phyloP scores from a whole-genome alignment of 2,329 filamentous ascomycete species.

The Ustilaginoidea virens region DNA sequence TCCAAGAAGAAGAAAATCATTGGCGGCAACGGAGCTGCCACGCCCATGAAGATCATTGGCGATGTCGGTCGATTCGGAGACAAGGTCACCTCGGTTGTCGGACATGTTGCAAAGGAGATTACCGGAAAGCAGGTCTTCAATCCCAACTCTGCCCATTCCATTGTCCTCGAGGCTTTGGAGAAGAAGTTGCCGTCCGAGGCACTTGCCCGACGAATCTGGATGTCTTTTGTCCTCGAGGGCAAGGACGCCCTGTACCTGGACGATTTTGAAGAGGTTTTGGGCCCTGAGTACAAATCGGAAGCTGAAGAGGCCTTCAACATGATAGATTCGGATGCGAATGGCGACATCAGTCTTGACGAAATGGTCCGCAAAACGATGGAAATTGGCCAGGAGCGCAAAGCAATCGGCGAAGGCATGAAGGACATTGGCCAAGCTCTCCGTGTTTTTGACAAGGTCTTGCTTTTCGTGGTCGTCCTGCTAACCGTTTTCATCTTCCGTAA shows the following conservation, averaged over 20 bases:
- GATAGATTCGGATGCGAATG: conserved; percentile 78
- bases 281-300: conserved; percentile 53
- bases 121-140: conserved; percentile 95
- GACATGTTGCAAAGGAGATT: conserved; percentile 85
- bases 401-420: conserved; percentile 86
- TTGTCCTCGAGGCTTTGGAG: conserved; percentile 80
- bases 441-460: conserved; percentile 75
- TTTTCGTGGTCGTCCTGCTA: conserved; percentile 66
- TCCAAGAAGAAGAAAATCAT: conserved; percentile 29
- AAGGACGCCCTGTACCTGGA: conserved; percentile 64
- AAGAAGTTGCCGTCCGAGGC: conserved; percentile 74
- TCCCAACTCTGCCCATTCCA: conserved; percentile 73
- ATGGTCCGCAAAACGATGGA: conserved; percentile 82
- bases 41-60: conserved; percentile 65
- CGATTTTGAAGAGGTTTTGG: conserved; percentile 79
- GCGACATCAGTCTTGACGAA: conserved; percentile 88
- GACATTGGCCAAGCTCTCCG: conserved; percentile 91
- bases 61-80: conserved; percentile 73
- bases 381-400: conserved; percentile 72
- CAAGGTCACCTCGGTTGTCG: conserved; percentile 85
- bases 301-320: conserved; percentile 73
- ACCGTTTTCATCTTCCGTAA: conserved; percentile 69
- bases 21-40: conserved; percentile 42
- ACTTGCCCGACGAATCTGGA: conserved; percentile 89
- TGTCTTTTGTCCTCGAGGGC: conserved; percentile 92